A percentile compares a stretch with the other conserved stretches of the same genome.
phyloP scores from a whole-genome alignment of 1,139 yeast species.

The Diutina sp. region DNA sequence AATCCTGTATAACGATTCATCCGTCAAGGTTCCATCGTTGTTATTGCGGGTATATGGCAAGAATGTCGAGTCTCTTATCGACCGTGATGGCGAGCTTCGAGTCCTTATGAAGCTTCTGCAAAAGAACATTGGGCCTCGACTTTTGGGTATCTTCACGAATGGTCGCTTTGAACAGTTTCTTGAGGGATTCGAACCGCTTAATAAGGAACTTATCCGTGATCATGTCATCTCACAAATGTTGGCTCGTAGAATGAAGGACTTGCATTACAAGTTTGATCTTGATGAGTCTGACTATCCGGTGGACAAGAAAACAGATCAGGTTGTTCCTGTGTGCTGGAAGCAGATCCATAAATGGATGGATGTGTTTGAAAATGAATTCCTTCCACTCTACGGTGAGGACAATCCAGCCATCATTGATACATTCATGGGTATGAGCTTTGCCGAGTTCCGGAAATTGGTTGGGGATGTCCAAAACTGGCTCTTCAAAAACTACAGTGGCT shows the following conservation, averaged over 20 bases:
- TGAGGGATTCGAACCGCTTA: slow-evolving; percentile 65
- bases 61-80: slow-evolving; percentile 76
- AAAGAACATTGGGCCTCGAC: slow-evolving; percentile 75
- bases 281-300: slow-evolving; percentile 24
- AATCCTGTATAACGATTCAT: slow-evolving; percentile 29
- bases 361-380: slow-evolving; percentile 33
- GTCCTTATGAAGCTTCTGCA: slow-evolving; percentile 61
- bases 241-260: slow-evolving; percentile 93
- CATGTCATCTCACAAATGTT: slow-evolving; percentile 71
- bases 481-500: slow-evolving; percentile 34
- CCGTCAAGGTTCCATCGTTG: slow-evolving; percentile 21
- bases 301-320: slow-evolving; percentile 16
- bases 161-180: slow-evolving; percentile 90
- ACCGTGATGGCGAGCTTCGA: slow-evolving; percentile 68
- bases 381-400: slow-evolving; percentile 15
- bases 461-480: slow-evolving; percentile 52
- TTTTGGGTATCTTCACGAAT: slow-evolving; percentile 79
- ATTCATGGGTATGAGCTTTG: slow-evolving; percentile 33
- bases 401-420: slow-evolving; percentile 24
- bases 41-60: slow-evolving; percentile 84
- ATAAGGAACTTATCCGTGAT: slow-evolving; percentile 59
- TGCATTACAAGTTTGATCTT: slow-evolving; percentile 71
- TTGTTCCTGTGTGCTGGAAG: slow-evolving; percentile 52
- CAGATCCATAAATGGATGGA: slow-evolving; percentile 62
- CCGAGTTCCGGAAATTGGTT: slow-evolving; percentile 33